Evolutionary conservation across 495 filamentous ascomycete genomes (phyloP).

Genomic region (Amphirosellinia nigrospora): DNA sequence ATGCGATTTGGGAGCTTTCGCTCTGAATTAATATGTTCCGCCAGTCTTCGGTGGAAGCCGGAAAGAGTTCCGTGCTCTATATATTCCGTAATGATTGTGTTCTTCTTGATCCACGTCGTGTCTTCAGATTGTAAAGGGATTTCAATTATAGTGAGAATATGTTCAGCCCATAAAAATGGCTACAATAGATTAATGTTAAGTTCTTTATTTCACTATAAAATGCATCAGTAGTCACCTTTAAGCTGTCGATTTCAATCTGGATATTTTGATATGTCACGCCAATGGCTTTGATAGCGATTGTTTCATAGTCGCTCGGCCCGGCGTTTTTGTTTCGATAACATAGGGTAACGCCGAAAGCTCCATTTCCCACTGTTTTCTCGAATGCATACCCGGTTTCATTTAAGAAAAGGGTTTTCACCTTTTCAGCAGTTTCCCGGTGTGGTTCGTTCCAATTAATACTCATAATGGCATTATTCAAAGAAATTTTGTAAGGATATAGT

Average conservation of each 20-base stretch:
- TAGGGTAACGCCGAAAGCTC: neutral
- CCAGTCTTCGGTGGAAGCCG: neutral
- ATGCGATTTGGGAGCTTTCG: slow-evolving; percentile 1
- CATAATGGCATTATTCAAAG: neutral
- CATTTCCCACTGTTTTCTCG: neutral
- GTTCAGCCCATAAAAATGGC: neutral
- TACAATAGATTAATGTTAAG: neutral
- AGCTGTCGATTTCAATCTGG: neutral
- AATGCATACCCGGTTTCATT: neutral
- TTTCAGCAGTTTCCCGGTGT: neutral
- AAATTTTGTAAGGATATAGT: neutral
- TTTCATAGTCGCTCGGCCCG: neutral
- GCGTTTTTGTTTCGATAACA: neutral
- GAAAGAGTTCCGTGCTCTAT: neutral
- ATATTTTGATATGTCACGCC: neutral
- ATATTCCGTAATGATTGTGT: slow-evolving; percentile 3
- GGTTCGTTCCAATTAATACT: neutral
- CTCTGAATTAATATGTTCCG: neutral
- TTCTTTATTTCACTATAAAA: neutral
- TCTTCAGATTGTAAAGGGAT: neutral
- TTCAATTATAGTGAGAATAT: neutral
- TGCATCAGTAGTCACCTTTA: neutral
- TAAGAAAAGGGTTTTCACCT: neutral
- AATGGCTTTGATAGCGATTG: neutral
- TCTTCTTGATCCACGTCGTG: neutral